A percentile compares a stretch with the other conserved stretches of the same genome.
phyloP scores from a whole-genome alignment of 1,284 basidiomycete species.

The Hymenochaete sp. region DNA sequence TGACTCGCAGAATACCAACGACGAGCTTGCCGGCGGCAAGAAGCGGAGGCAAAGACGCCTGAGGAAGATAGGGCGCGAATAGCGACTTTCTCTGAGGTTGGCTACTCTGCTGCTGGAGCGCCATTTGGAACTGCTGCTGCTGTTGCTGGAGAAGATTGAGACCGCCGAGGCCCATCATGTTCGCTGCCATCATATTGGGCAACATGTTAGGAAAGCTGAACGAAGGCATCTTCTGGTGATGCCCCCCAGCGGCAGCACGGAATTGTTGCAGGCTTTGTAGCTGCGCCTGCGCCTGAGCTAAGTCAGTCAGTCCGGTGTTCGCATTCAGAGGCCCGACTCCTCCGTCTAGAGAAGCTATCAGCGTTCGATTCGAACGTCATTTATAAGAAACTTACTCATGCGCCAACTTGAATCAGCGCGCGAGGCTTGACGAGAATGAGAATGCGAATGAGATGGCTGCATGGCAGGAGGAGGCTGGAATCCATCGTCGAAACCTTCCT shows the following conservation, averaged over 20 bases:
- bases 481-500: conserved; percentile 70
- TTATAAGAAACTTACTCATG: conserved; percentile 65
- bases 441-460: conserved; percentile 65
- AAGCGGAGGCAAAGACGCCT: conserved; percentile 93
- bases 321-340: conserved; percentile 63
- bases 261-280: conserved; percentile 95
- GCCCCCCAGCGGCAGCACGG: conserved; percentile 88
- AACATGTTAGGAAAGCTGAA: conserved; percentile 97
- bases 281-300: conserved; percentile 94
- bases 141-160: conserved; percentile 78
- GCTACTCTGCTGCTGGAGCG: conserved; percentile 80
- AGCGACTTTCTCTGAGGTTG: conserved; percentile 96
- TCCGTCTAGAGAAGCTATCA: conserved; percentile 42
- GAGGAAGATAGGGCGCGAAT: conserved; percentile 97
- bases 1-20: conserved; percentile 94
- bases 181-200: conserved; percentile 90
- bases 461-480: conserved; percentile 49
- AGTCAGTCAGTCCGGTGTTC: conserved; percentile 60
- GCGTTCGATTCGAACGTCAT: no score
- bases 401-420: conserved; percentile 82
- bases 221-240: conserved; percentile 94
- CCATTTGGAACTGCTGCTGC: conserved; percentile 70
- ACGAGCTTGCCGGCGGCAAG: conserved; percentile 98
- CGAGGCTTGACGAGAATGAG: conserved; percentile 71
- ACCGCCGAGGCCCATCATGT: conserved; percentile 84